Percentiles rank a stretch among this genome's conserved stretches.
Conservation (phyloP, 352 stramenopile species). For the Phytophthora constricta region DNA sequence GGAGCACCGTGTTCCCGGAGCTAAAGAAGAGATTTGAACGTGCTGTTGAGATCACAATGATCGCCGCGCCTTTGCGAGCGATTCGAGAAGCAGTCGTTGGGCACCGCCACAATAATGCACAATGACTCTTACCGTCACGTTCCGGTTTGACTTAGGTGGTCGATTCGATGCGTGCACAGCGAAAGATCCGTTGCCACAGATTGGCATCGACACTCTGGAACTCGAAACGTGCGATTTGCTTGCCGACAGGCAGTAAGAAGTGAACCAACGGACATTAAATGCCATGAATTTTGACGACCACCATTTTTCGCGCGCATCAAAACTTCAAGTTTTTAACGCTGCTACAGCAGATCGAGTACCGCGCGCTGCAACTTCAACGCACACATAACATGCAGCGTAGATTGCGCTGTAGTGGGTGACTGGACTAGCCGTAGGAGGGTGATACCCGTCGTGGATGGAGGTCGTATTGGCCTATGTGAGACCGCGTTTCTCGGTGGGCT, state of each 20-base stretch:
- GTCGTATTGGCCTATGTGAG: too few species aligned
- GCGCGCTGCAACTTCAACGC: constrained; percentile 14
- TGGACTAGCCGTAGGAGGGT: too few species aligned
- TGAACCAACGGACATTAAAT: background rate
- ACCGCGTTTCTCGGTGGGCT: constrained; percentile 29
- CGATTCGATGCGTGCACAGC: too few species aligned
- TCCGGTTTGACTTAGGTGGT: constrained; percentile 19
- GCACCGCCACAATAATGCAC: too few species aligned
- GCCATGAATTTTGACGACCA: constrained; percentile 10
- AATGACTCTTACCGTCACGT: too few species aligned
- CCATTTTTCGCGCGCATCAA: constrained; percentile 14
- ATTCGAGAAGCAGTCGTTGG: too few species aligned
- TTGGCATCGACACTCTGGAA: too few species aligned
- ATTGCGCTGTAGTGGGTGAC: too few species aligned
- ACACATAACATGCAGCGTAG: background rate
- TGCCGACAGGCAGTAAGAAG: too few species aligned
- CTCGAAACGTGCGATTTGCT: constrained; percentile 16
- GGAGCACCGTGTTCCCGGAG: constrained; percentile 4
- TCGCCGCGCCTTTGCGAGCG: too few species aligned
- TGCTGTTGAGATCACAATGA: background rate
- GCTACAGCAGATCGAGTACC: background rate
- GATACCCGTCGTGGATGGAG: too few species aligned
- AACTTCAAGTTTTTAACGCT: background rate
- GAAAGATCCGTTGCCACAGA: too few species aligned
- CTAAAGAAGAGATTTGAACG: constrained; percentile 14